Base-by-base conservation (phyloP, 164 flowering plant genomes). In the Dillenia turbinata region DNA sequence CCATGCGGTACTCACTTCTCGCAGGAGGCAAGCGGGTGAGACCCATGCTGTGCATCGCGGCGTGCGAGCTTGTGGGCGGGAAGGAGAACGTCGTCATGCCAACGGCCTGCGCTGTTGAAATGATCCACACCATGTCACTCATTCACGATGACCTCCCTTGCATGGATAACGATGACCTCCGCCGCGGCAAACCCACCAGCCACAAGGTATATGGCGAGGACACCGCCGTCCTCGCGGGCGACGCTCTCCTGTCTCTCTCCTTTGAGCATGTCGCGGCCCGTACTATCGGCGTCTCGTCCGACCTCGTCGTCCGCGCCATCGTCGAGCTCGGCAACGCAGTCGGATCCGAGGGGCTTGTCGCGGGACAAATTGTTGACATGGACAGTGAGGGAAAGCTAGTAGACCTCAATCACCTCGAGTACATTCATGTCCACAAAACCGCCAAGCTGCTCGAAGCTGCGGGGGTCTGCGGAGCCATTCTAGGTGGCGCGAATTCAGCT, bases 81-180 rank as follows among this genome's bases (percentile, higher is more conserved):
- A 69, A 73, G 10, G 83, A 76, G 60, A 43, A 69, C 9, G 5
- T 9, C 15, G 87, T 75, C 8, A 72, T 78, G 44, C 82, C 87
- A 3, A 52, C 61, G n/a, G 90, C 90, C 1, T 83, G 85, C 43
- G 82, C 87, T 1, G 43, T 76, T 1, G 87, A 83, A 63, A 83
- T 85, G 90, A 78, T 83, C 44, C 90, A 83, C 64, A 79, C 85
- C 17, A 81, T 81, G 85, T 76, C 85, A 0, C 65, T 85, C 11
- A 79, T 82, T 56, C 89, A 82, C n/a, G 89, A 84, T 43, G 85
- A 84, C 63, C 81, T 84, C 54, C 86, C 86, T 0, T 80, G 82
- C 69, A 78, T 82, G 84, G 86, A 80, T 57, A 66, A 82, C 48
- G 86, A 78, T 53, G 78, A 77, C 15, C 72, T 76, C 26, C 66